Evolutionary conservation across 164 flowering plant genomes (phyloP).

Genomic region (Taxillus chinensis): DNA sequence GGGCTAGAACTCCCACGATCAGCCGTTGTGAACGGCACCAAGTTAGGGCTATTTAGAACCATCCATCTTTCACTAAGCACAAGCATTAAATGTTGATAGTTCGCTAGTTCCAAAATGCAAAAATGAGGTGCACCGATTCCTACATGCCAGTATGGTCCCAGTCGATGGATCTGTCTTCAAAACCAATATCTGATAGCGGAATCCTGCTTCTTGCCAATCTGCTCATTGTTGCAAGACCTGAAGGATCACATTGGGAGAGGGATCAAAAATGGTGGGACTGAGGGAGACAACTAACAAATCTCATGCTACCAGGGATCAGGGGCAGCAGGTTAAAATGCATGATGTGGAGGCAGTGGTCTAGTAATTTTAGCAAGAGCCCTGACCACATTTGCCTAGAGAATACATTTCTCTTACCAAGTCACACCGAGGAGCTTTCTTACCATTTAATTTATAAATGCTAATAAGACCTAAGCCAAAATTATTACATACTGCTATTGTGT

Average conservation of each 20-base stretch:
- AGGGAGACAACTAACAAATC: too few relatives aligned
- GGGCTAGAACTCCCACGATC: neutral
- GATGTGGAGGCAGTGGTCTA: too few relatives aligned
- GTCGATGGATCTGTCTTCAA: conserved; percentile 37
- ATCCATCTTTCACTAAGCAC: neutral
- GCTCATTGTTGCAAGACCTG: conserved; percentile 85
- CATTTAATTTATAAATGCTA: too few relatives aligned
- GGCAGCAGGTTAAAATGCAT: too few relatives aligned
- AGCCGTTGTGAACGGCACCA: neutral
- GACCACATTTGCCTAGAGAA: too few relatives aligned
- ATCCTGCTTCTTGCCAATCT: conserved; percentile 56
- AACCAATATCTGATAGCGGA: conserved; percentile 32
- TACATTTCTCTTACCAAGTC: too few relatives aligned
- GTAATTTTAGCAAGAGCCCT: too few relatives aligned
- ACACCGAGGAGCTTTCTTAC: too few relatives aligned
- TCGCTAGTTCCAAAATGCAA: neutral
- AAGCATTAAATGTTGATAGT: neutral
- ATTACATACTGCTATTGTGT: too few relatives aligned
- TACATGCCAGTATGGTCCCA: conserved; percentile 34
- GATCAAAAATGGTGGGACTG: too few relatives aligned
- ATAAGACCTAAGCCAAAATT: too few relatives aligned
- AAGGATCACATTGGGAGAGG: neutral
- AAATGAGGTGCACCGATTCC: neutral
- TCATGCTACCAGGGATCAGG: too few relatives aligned
- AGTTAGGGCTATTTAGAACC: neutral